Conservation (phyloP, 192 early-diverging fungal genomes). For the Glomus cerebriforme region DNA sequence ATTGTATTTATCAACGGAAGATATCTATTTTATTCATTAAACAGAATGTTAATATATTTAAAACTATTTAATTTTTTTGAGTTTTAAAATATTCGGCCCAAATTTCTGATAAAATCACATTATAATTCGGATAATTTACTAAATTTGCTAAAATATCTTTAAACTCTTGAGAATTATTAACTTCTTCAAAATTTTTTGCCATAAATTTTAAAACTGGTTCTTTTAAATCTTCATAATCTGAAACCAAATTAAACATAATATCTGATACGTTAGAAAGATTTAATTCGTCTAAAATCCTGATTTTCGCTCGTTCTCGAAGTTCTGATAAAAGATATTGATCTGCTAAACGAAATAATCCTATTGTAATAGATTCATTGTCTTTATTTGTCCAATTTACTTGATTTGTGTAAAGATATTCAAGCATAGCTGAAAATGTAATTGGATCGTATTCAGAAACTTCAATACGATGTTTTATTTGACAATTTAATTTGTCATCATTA, state of each 20-base stretch:
- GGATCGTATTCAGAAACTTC: not conserved
- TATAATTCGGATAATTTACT: too few relatives aligned
- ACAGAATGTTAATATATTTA: too few relatives aligned
- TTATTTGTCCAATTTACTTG: not conserved
- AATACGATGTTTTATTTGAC: not conserved
- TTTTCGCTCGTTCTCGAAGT: constrained; percentile 5
- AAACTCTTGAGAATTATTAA: constrained; percentile 2
- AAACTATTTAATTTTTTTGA: too few relatives aligned
- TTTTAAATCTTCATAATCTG: constrained; percentile 1
- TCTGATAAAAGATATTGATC: constrained; percentile 22
- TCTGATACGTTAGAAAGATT: not conserved
- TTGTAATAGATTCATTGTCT: not conserved
- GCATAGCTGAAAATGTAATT: not conserved
- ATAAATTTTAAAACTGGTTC: constrained; percentile 13
- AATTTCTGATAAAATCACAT: too few relatives aligned
- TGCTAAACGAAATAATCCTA: constrained; percentile 6
- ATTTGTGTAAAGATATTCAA: not conserved
- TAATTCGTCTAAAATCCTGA: constrained; percentile 12
- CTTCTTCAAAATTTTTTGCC: constrained; percentile 6
- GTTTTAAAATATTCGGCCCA: too few relatives aligned
- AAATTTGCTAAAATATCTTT: not conserved
- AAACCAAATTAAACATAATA: constrained; percentile 4
- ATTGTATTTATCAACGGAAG: too few relatives aligned
- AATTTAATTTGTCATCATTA: too few relatives aligned
- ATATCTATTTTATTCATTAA: too few relatives aligned